Conservation (phyloP, 2,329 filamentous ascomycete species). For the Lachnellula subtilissima region DNA sequence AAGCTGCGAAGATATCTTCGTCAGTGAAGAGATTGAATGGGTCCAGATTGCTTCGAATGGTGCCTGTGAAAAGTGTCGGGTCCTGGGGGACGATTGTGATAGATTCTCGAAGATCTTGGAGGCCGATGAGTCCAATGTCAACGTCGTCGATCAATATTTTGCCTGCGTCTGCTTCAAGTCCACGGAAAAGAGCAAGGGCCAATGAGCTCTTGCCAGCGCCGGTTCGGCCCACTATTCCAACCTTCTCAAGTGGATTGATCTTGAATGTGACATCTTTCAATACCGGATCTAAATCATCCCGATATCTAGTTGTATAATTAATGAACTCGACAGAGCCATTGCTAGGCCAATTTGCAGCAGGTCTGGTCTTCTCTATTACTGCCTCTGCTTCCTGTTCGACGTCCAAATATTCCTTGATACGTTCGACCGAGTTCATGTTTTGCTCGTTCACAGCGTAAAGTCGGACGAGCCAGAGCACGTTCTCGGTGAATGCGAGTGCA, state of each 20-base stretch:
- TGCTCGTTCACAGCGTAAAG: conserved; percentile 95
- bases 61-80: conserved; percentile 88
- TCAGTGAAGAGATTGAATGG: conserved; percentile 87
- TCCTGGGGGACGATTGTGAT: conserved; percentile 99
- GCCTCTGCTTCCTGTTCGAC: conserved; percentile 87
- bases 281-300: conserved; percentile 81
- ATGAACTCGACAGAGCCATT: conserved; percentile 83
- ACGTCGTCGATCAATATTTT: conserved; percentile 86
- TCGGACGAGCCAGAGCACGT: conserved; percentile 92
- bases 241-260: conserved; percentile 81
- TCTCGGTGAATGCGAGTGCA: conserved; percentile 94
- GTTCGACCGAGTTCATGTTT: conserved; percentile 99
- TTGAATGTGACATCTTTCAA: conserved; percentile 80
- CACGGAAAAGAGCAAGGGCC: conserved; percentile 87
- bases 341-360: conserved; percentile 76
- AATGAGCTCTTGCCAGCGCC: conserved; percentile 96
- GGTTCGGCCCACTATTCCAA: conserved; percentile 92
- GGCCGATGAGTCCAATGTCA: conserved; percentile 83
- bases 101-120: conserved; percentile 87
- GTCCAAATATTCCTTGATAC: conserved; percentile 94
- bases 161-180: conserved; percentile 83
- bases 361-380: conserved; percentile 72
- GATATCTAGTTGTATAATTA: conserved; percentile 83
- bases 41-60: conserved; percentile 86
- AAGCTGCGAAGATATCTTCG: conserved; percentile 80